Evolutionary conservation across 2,329 filamentous ascomycete species (phyloP), one percentile per base, ranked within the genome.

Genomic region (Aspergillus sp.): DNA sequence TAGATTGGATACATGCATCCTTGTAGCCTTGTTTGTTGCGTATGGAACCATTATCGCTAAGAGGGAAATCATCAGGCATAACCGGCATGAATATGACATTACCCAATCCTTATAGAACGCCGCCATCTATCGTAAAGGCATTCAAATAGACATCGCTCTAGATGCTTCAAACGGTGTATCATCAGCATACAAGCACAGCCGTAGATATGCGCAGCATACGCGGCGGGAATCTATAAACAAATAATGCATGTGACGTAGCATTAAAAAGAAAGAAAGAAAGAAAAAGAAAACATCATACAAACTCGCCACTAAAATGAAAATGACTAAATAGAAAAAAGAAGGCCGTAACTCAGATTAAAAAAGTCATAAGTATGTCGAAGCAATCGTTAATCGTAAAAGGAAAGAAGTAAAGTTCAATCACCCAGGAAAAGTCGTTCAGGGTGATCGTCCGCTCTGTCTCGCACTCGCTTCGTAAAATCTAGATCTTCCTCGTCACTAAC

Each of bases 401-500:
- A 44, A 7, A 17, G 19, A 31, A 6, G 12, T 33, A 15, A 49
- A 15, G 39, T 44, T 43, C 15, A 37, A 33, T n/a, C 27, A 41
- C 15, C 41, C 44, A 46, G 52, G 43, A 43, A 55, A 46, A 58
- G 56, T 55, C 43, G 52, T n/a, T 64, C 59, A 52, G 63, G 63
- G 41, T 66, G 48, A 44, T 59, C 60, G 48, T 69, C 58, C n/a
- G 64, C 60, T 62, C 68, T 63, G 17, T 72, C 70, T 39, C 71
- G 73, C 46, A 72, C 62, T 44, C 68, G 67, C 59, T 68, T 74
- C 40, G 69, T 66, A 21, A 77, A 64, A 17, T 80, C 76, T 7
- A 76, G 69, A 59, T 84, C 83, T 21, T 74, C 77, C 41, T 84
- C 82, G 33, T 84, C 82, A 31, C 90, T 91, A 19, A 97, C 84